Percentiles rank a stretch among this genome's conserved stretches.
These are phyloP conservation scores for Penicillium sclerotiorum DNA, from an alignment of 2,329 filamentous ascomycete genomes.

Conservation along the genomic window DNA sequence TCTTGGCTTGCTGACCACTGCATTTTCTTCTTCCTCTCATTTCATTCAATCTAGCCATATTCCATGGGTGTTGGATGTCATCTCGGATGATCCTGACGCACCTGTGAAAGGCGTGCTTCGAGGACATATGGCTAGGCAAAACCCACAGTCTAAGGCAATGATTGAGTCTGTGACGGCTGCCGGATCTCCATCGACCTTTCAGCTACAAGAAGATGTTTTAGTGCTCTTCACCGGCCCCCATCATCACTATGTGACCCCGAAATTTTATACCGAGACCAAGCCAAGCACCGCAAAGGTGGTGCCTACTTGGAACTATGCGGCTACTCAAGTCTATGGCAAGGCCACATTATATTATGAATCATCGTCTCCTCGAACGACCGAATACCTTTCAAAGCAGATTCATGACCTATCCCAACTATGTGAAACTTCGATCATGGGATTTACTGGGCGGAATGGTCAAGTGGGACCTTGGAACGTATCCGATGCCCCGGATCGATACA, in stretches of 20 bases:
- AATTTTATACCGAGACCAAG: constrained; percentile 68
- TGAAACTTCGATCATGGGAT: constrained; percentile 61
- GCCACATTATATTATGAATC: constrained; percentile 38
- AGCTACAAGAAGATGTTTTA: constrained; percentile 57
- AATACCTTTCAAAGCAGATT: constrained; percentile 53
- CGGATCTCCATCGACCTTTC: constrained; percentile 1
- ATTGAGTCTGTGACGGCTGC: constrained; percentile 9
- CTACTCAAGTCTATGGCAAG: constrained; percentile 64
- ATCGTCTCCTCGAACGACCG: constrained; percentile 43
- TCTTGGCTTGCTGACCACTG: too few relatives aligned
- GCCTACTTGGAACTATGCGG: constrained; percentile 70
- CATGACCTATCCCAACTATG: constrained; percentile 22
- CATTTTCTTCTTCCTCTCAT: too few relatives aligned
- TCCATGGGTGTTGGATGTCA: too few relatives aligned
- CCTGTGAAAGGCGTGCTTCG: constrained; percentile 50
- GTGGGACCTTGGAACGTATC: constrained; percentile 2
- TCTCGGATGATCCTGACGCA: too few relatives aligned
- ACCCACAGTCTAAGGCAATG: constrained; percentile 50
- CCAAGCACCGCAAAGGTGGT: constrained; percentile 66
- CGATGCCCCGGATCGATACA: constrained; percentile 9
- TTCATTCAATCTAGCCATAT: too few relatives aligned
- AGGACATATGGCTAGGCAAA: constrained; percentile 64
- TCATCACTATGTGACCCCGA: constrained; percentile 69
- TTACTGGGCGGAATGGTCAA: not conserved
- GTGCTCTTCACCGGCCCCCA: constrained; percentile 62